Evolutionary conservation across 2,329 filamentous ascomycete genomes (phyloP).

Genomic region (Emergomyces pasteurianus): DNA sequence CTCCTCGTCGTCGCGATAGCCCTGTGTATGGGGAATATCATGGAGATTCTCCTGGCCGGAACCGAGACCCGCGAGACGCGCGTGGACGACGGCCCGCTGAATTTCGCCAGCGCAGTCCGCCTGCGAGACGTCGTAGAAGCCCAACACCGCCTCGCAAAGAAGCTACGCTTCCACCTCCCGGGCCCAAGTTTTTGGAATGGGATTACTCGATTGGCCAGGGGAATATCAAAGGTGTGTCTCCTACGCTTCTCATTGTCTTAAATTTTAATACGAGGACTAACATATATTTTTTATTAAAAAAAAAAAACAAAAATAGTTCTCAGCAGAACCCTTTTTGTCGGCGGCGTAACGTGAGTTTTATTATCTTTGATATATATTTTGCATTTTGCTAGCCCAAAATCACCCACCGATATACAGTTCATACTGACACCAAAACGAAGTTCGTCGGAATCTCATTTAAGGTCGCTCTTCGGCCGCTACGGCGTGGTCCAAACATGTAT

Average conservation of each 20-base stretch:
- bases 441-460: conserved; percentile 68
- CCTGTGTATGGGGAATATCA: conserved; percentile 64
- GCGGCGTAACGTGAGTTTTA: conserved; percentile 69
- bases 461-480: conserved; percentile 65
- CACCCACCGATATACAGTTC: neutral
- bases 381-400: neutral
- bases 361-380: conserved; percentile 3
- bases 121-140: conserved; percentile 54
- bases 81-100: conserved; percentile 43
- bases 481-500: conserved; percentile 94
- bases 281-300: neutral
- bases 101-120: conserved; percentile 82
- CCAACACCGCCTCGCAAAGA: conserved; percentile 42
- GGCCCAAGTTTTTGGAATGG: conserved; percentile 66
- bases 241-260: neutral
- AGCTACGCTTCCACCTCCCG: conserved; percentile 32
- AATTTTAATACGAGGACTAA: neutral
- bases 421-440: conserved; percentile 40
- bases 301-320: conserved; percentile 53
- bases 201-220: conserved; percentile 63
- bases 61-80: conserved; percentile 43
- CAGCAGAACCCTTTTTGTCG: conserved; percentile 91
- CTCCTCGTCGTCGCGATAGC: conserved; percentile 51
- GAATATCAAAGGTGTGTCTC: conserved; percentile 56
- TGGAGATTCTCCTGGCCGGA: conserved; percentile 52